These are phyloP conservation scores for Tirmania nivea DNA, from an alignment of 495 filamentous ascomycete genomes.

Conservation along the genomic window DNA sequence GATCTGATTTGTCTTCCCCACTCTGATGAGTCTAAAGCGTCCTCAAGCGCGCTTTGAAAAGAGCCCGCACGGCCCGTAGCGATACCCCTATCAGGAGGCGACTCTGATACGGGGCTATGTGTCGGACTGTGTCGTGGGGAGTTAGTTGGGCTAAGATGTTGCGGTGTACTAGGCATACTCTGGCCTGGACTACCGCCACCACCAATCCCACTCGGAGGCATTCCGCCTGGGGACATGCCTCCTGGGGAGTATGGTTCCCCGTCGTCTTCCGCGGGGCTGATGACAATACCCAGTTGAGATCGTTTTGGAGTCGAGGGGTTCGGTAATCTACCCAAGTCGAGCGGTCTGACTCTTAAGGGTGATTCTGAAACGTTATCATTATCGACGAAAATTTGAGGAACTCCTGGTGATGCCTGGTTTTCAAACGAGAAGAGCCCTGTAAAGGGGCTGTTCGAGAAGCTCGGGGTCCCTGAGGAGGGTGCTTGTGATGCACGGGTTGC, in stretches of 20 bases:
- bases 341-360: slow-evolving; percentile 10
- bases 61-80: slow-evolving; percentile 7
- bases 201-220: slow-evolving; percentile 6
- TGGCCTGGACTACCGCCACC: background rate
- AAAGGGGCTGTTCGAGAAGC: slow-evolving; percentile 47
- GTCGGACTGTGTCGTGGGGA: background rate
- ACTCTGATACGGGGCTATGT: background rate
- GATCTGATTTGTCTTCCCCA: slow-evolving; percentile 16
- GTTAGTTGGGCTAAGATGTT: background rate
- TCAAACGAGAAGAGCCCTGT: slow-evolving; percentile 12
- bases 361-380: slow-evolving; percentile 31
- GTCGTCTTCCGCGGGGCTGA: slow-evolving; percentile 19
- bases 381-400: slow-evolving; percentile 83
- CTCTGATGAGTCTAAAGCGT: slow-evolving; percentile 9
- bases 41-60: slow-evolving; percentile 11
- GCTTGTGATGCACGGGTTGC: slow-evolving; percentile 40
- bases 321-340: slow-evolving; percentile 1
- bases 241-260: background rate
- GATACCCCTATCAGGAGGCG: background rate
- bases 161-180: background rate
- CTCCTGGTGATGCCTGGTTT: slow-evolving; percentile 23
- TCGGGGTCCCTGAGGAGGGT: slow-evolving; percentile 55
- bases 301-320: background rate
- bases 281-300: background rate
- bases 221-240: slow-evolving; percentile 17